phyloP scores from a whole-genome alignment of 768 basidiomycete species.

The Mycena vitilis region DNA sequence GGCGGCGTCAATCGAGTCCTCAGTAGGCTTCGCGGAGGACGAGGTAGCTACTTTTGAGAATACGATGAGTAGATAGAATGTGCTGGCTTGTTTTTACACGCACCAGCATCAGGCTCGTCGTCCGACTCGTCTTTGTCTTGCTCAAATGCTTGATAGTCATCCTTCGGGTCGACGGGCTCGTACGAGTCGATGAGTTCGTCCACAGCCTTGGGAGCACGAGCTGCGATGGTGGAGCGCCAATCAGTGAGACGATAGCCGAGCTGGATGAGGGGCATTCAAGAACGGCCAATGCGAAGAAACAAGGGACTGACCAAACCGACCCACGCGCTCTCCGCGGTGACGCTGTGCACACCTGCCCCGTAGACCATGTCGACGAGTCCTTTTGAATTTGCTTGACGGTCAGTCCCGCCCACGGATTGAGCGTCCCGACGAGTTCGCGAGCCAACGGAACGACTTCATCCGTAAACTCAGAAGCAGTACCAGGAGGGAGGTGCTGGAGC shows the following conservation, averaged over 20 bases:
- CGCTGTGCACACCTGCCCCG: background rate
- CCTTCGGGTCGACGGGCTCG: background rate
- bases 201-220: background rate
- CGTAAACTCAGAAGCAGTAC: slow-evolving; percentile 1
- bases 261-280: background rate
- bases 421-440: background rate
- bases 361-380: slow-evolving; percentile 12
- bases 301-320: slow-evolving; percentile 2
- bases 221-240: background rate
- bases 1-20: too few species aligned
- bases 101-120: background rate
- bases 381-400: slow-evolving; percentile 9
- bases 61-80: too few species aligned
- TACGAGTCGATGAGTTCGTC: background rate
- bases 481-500: slow-evolving; percentile 7
- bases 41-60: too few species aligned
- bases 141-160: background rate
- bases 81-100: too few species aligned
- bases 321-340: background rate
- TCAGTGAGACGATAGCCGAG: slow-evolving; percentile 13
- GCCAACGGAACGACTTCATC: slow-evolving; percentile 11
- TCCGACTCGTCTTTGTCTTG: background rate
- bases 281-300: background rate
- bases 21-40: too few species aligned
- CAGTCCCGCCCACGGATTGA: background rate